phyloP scores from a whole-genome alignment of 2,329 filamentous ascomycete species.

The Talaromyces sp. region DNA sequence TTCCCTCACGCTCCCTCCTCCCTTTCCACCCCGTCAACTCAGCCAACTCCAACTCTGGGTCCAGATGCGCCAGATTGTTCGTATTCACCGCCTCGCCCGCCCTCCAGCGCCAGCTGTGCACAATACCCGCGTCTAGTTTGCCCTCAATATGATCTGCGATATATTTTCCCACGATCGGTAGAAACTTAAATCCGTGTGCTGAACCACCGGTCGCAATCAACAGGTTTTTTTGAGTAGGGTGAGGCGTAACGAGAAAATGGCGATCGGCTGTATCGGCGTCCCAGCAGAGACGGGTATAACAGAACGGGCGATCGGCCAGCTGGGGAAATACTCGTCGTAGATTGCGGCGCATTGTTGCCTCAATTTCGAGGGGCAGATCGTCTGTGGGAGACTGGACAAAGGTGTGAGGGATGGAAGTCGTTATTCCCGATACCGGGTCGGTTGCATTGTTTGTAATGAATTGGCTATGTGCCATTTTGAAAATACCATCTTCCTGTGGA shows the following conservation, averaged over 20 bases:
- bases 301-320: constrained; percentile 12
- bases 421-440: constrained; percentile 4
- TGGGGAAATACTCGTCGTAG: constrained; percentile 12
- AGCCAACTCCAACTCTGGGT: constrained; percentile 24
- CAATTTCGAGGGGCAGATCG: constrained; percentile 11
- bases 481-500: constrained; percentile 39
- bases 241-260: constrained; percentile 57
- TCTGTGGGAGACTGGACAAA: constrained; percentile 11
- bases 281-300: constrained; percentile 52
- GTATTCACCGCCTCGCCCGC: constrained; percentile 17
- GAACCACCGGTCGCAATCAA: constrained; percentile 62
- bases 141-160: constrained; percentile 32
- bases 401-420: constrained; percentile 9
- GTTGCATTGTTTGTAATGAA: constrained; percentile 54
- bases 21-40: constrained; percentile 24
- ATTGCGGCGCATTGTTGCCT: constrained; percentile 15
- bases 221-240: constrained; percentile 52
- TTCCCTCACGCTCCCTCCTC: constrained; percentile 18
- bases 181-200: constrained; percentile 64
- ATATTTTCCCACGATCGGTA: constrained; percentile 61
- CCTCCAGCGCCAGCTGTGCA: constrained; percentile 14
- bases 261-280: constrained; percentile 61
- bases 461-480: constrained; percentile 61
- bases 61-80: constrained; percentile 25
- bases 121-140: constrained; percentile 22